Base-by-base conservation (phyloP, 2,329 filamentous ascomycete species). In the Daldinia sp. region DNA sequence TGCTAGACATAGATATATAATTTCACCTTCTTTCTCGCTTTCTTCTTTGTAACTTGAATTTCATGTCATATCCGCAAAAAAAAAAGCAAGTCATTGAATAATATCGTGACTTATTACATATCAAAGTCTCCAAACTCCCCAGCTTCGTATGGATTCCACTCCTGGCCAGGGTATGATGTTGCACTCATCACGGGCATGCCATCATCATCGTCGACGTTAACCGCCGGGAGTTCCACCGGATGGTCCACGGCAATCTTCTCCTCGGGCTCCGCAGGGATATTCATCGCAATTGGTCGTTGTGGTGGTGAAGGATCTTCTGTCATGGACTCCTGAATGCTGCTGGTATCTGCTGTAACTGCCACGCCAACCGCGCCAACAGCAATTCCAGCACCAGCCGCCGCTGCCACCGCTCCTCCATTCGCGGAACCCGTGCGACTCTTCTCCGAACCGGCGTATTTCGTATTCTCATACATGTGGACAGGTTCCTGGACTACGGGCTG, bases 121-220 rank as follows among this genome's bases (percentile, higher is more conserved):
- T 54, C 75, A 69, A 70, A 79, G 55, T 79, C 78, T 0, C 75
- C 76, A 68, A 79, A 79, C 63, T 78, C 78, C 9, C 78, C 78
- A 6, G 75, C 78, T 0, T 75, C 76, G 50, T 79, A 80, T 1
- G 84, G 84, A 53, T 82, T 81, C 86, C 87, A 89, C 73, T 88
- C 86, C 77, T 87, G 84, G 0, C 87, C 87, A 0, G 87, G 87
- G 72, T 88, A 89, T 67, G 81, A 84, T 2, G 84, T 86, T 1
- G 85, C 85, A 28, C 80, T 82, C 87, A 89, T 88, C 35, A 81
- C 78, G 1, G 81, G 81, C 35, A 83, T 78, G 13, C 83, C 81
- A 30, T 83, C 81, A 30, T 83, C 81, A 56, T 82, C 81, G 54
- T 75, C 69, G 35, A 73, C 74, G 28, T 75, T 74, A 26, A 78